These are phyloP conservation scores for Austroboletus olivaceoglutinosus DNA, from an alignment of 1,284 basidiomycete genomes.

Conservation along the genomic window DNA sequence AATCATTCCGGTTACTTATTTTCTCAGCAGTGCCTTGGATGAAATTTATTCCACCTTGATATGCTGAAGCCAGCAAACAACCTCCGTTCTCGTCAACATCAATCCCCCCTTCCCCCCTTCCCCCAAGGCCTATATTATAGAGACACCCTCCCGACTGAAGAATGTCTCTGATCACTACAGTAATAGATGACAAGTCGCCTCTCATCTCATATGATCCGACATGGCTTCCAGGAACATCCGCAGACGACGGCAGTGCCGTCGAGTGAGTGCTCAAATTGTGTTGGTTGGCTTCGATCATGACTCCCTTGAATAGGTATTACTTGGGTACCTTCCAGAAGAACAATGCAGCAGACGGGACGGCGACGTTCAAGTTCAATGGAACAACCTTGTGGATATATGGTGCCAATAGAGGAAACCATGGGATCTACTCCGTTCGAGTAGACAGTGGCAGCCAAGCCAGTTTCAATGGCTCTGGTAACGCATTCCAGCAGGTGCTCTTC, in stretches of 20 bases:
- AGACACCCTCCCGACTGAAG: neutral
- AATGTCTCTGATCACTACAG: constrained; percentile 26
- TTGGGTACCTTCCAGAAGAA: constrained; percentile 31
- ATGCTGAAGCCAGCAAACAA: neutral
- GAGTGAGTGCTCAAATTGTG: constrained; percentile 12
- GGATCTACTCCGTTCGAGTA: constrained; percentile 31
- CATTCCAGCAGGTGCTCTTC: constrained; percentile 31
- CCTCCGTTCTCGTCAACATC: no score
- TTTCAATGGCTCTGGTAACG: constrained; percentile 10
- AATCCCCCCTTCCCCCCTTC: no score
- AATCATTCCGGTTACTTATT: no score
- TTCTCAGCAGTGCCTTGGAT: neutral
- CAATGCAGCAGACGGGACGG: constrained; percentile 21
- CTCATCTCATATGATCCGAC: constrained; percentile 27
- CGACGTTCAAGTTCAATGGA: constrained; percentile 37
- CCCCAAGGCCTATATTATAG: neutral
- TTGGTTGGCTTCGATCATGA: neutral
- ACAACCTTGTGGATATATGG: constrained; percentile 35
- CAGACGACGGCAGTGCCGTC: constrained; percentile 14
- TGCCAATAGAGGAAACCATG: constrained; percentile 30
- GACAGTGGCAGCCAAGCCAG: constrained; percentile 18
- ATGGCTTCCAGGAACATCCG: constrained; percentile 26
- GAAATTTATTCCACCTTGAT: neutral
- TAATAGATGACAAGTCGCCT: constrained; percentile 33
- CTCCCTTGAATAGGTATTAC: constrained; percentile 25